These are phyloP conservation scores for Sphaerulina musiva DNA, from an alignment of 2,329 filamentous ascomycete species.

Conservation along the genomic window DNA sequence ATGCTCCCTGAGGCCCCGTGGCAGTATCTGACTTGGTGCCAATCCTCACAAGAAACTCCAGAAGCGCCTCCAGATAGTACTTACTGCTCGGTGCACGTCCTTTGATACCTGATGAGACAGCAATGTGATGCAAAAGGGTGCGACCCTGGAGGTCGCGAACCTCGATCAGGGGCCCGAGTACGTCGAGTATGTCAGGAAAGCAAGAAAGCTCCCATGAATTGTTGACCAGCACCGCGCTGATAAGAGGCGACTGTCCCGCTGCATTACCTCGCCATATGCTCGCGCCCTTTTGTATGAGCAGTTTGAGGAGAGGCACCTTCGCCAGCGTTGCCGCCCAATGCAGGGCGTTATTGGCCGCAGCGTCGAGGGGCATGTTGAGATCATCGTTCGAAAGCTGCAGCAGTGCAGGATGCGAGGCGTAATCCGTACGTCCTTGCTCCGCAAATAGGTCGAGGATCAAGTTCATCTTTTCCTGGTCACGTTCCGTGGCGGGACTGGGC, in stretches of 20 bases:
- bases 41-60: slow-evolving; percentile 91
- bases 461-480: slow-evolving; percentile 72
- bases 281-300: slow-evolving; percentile 76
- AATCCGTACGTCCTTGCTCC: slow-evolving; percentile 58
- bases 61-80: slow-evolving; percentile 88
- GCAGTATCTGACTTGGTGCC: slow-evolving; percentile 27
- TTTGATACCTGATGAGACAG: slow-evolving; percentile 90
- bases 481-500: slow-evolving; percentile 51
- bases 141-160: slow-evolving; percentile 81
- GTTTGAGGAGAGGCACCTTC: slow-evolving; percentile 71
- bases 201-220: slow-evolving; percentile 89
- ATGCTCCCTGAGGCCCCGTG: slow-evolving; percentile 47
- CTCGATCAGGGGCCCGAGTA: slow-evolving; percentile 84
- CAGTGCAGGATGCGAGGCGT: slow-evolving; percentile 68
- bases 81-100: slow-evolving; percentile 84
- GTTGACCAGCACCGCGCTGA: slow-evolving; percentile 85
- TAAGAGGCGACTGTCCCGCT: slow-evolving; percentile 83
- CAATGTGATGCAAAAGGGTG: slow-evolving; percentile 92
- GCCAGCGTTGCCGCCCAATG: slow-evolving; percentile 96
- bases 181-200: slow-evolving; percentile 83
- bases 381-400: slow-evolving; percentile 69
- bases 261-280: slow-evolving; percentile 83
- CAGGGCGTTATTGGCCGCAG: slow-evolving; percentile 79
- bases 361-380: slow-evolving; percentile 86
- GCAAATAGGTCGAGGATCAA: slow-evolving; percentile 69